Evolutionary conservation across 495 filamentous ascomycete genomes (phyloP).

Genomic region (Penicillium riverlandense): DNA sequence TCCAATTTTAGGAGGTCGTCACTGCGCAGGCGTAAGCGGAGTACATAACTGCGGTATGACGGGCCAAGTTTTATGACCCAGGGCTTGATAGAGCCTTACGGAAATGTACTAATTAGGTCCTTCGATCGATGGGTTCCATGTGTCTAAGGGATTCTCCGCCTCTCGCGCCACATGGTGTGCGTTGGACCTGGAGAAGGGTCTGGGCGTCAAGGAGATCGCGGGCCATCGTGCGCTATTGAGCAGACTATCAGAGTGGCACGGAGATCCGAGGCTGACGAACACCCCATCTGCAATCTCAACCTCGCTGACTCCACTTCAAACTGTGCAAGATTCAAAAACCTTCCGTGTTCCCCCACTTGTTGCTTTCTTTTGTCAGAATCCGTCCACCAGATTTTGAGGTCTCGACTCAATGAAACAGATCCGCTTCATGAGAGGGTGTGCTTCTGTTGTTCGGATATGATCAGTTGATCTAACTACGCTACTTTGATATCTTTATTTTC

Average conservation of each 20-base stretch:
- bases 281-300: conserved; percentile 7
- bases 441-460: no score
- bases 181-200: background rate
- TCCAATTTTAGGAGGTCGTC: background rate
- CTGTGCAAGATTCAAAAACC: no score
- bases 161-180: conserved; percentile 1
- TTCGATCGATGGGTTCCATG: no score
- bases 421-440: no score
- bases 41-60: background rate
- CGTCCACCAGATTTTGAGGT: no score
- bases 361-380: no score
- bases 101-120: background rate
- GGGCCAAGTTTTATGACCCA: no score
- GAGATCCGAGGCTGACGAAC: conserved; percentile 3
- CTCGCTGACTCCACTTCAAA: background rate
- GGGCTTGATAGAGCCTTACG: background rate
- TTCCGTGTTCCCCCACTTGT: no score
- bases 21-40: conserved; percentile 1
- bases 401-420: no score
- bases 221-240: conserved; percentile 10
- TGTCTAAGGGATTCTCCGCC: no score
- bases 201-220: conserved; percentile 6
- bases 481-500: no score
- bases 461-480: no score
- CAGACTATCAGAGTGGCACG: conserved; percentile 10